These are phyloP conservation scores for Bipolaris oryzae DNA, from an alignment of 2,329 filamentous ascomycete genomes.

Conservation along the genomic window DNA sequence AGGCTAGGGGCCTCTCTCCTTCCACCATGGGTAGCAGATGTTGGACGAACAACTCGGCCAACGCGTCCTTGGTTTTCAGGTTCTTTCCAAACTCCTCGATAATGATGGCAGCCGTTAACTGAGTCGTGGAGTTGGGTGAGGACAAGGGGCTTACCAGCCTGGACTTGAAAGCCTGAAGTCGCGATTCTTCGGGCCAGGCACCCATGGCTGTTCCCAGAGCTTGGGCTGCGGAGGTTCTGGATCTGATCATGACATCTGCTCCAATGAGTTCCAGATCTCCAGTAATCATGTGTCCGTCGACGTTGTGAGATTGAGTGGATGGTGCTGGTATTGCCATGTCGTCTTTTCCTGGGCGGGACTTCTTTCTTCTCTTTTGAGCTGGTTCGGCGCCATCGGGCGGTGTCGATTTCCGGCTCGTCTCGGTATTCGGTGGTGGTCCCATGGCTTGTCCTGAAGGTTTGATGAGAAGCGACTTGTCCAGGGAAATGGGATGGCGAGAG, in stretches of 20 bases:
- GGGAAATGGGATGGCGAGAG: slow-evolving; percentile 85
- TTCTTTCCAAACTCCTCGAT: slow-evolving; percentile 84
- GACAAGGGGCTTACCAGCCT: slow-evolving; percentile 69
- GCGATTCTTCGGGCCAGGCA: slow-evolving; percentile 67
- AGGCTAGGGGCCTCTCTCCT: slow-evolving; percentile 77
- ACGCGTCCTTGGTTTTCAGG: slow-evolving; percentile 50
- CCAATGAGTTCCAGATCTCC: slow-evolving; percentile 96
- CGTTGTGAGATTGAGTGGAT: slow-evolving; percentile 76
- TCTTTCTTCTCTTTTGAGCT: slow-evolving; percentile 78
- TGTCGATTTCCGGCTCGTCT: slow-evolving; percentile 37
- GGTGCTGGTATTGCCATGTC: slow-evolving; percentile 56
- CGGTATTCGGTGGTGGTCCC: slow-evolving; percentile 55
- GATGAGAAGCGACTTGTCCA: slow-evolving; percentile 88
- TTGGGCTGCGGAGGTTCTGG: slow-evolving; percentile 82
- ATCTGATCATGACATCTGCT: slow-evolving; percentile 84
- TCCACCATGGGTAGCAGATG: slow-evolving; percentile 79
- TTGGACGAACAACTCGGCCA: slow-evolving; percentile 65
- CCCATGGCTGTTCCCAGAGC: slow-evolving; percentile 87
- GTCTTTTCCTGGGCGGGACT: slow-evolving; percentile 78
- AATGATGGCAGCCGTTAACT: slow-evolving; percentile 80
- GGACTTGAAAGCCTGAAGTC: slow-evolving; percentile 68
- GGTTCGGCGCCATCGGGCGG: slow-evolving; percentile 52
- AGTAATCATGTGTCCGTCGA: slow-evolving; percentile 97
- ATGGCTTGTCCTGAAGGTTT: slow-evolving; percentile 91
- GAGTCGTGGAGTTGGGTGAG: slow-evolving; percentile 81